Conservation (phyloP, 1,284 basidiomycete species). For the Megacollybia platyphylla region DNA sequence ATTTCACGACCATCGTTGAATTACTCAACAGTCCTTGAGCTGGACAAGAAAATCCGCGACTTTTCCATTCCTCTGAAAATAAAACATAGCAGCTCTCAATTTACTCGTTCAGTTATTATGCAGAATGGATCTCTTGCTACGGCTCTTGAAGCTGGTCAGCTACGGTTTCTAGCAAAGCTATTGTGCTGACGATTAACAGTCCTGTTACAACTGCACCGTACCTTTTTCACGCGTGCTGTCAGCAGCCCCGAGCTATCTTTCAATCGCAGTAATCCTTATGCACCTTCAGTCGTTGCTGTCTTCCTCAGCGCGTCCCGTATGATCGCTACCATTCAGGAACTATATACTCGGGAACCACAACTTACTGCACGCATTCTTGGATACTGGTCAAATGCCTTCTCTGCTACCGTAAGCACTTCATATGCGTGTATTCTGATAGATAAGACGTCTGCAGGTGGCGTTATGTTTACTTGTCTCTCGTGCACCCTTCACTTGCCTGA, state of each 20-base stretch:
- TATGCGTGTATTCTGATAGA: slow-evolving; percentile 2
- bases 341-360: slow-evolving; percentile 39
- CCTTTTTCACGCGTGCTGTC: slow-evolving; percentile 51
- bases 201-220: slow-evolving; percentile 53
- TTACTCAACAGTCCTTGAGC: slow-evolving; percentile 37
- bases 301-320: slow-evolving; percentile 41
- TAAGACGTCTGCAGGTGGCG: slow-evolving; percentile 20
- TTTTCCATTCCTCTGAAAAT: slow-evolving; percentile 41
- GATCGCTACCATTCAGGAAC: slow-evolving; percentile 40
- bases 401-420: slow-evolving; percentile 38
- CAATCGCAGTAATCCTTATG: slow-evolving; percentile 40
- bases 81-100: slow-evolving; percentile 16
- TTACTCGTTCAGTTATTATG: slow-evolving; percentile 26
- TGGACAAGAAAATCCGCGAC: slow-evolving; percentile 45
- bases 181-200: slow-evolving; percentile 18
- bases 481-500: slow-evolving; percentile 31
- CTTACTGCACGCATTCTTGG: slow-evolving; percentile 47
- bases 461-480: slow-evolving; percentile 29
- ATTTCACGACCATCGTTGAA: slow-evolving; percentile 37
- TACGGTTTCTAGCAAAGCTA: neutral
- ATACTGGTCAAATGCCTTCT: slow-evolving; percentile 55
- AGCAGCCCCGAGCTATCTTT: slow-evolving; percentile 37
- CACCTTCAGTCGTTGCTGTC: slow-evolving; percentile 48
- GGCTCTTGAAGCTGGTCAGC: slow-evolving; percentile 43
- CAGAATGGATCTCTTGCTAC: slow-evolving; percentile 42